Evolutionary conservation across 768 basidiomycete genomes (phyloP).

Genomic region (Termitomyces sp.): DNA sequence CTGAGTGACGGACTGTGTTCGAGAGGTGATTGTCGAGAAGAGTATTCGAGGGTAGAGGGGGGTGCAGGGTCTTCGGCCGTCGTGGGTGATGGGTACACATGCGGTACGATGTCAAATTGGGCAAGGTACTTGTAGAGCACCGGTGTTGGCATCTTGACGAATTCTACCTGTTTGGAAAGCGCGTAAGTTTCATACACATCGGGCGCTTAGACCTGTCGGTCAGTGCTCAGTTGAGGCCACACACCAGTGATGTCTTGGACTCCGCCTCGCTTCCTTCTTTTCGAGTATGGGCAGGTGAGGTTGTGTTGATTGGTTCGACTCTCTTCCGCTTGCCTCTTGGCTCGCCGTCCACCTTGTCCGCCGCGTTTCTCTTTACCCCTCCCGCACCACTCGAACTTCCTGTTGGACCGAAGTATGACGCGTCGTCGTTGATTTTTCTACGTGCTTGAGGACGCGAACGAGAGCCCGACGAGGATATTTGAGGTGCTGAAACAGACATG

Average conservation of each 20-base stretch:
- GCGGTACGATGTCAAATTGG: constrained; percentile 68
- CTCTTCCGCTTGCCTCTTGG: constrained; percentile 71
- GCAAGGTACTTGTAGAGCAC: constrained; percentile 69
- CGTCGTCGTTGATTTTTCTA: constrained; percentile 63
- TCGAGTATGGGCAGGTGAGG: constrained; percentile 19
- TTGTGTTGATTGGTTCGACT: constrained; percentile 36
- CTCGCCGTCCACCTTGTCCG: constrained; percentile 69
- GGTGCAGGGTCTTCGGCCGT: constrained; percentile 65
- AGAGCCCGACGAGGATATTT: constrained; percentile 37
- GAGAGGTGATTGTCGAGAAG: constrained; percentile 38
- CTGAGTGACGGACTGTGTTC: constrained; percentile 46
- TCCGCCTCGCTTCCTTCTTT: constrained; percentile 36
- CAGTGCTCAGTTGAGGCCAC: constrained; percentile 16
- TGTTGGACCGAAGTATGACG: constrained; percentile 61
- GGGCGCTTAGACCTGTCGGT: background rate
- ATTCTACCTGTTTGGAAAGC: constrained; percentile 55
- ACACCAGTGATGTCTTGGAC: constrained; percentile 34
- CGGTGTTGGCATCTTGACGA: constrained; percentile 60
- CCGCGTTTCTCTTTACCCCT: constrained; percentile 60
- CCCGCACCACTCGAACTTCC: constrained; percentile 29
- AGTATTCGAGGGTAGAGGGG: constrained; percentile 54
- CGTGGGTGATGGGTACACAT: constrained; percentile 66
- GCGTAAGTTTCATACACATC: background rate
- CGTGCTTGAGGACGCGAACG: constrained; percentile 61
- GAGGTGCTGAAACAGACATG: constrained; percentile 31